phyloP scores from a whole-genome alignment of 2,329 filamentous ascomycete genomes.

The Arthrobotrys sphaeroides region DNA sequence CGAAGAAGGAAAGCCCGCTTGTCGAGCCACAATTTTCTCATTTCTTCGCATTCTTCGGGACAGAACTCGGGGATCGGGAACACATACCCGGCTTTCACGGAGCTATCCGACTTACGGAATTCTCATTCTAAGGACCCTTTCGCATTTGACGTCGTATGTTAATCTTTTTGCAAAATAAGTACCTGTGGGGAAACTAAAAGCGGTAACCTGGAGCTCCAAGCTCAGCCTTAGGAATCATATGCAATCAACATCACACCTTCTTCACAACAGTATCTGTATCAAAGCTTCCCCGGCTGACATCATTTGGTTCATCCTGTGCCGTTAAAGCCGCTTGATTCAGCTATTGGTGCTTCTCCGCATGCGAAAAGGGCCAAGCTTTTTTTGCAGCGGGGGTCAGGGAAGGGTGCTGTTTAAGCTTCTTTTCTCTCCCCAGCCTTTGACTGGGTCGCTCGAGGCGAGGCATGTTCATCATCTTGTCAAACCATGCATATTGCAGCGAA shows the following conservation, averaged over 20 bases:
- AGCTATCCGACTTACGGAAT: conserved; percentile 11
- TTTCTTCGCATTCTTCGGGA: conserved; percentile 6
- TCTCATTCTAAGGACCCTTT: neutral
- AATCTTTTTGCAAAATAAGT: too few relatives aligned
- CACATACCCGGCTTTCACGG: conserved; percentile 19
- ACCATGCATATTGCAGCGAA: conserved; percentile 46
- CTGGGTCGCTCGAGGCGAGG: conserved; percentile 47
- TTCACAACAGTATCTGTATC: conserved; percentile 10
- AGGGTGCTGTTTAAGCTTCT: conserved; percentile 52
- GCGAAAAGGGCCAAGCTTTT: conserved; percentile 45
- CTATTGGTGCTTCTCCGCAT: conserved; percentile 40
- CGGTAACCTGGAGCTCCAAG: conserved; percentile 33
- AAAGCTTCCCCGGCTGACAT: conserved; percentile 38
- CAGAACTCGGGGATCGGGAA: conserved; percentile 8
- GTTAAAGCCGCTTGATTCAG: conserved; percentile 9
- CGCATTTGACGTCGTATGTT: neutral
- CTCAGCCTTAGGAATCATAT: conserved; percentile 51
- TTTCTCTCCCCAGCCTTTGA: conserved; percentile 30
- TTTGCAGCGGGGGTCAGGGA: conserved; percentile 25
- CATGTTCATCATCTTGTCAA: conserved; percentile 43
- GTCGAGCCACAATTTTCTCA: neutral
- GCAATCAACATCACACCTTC: conserved; percentile 25
- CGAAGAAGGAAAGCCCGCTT: conserved; percentile 13
- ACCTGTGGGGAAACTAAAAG: conserved; percentile 24
- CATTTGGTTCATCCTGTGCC: conserved; percentile 23